These are phyloP conservation scores for Mortierella claussenii DNA, from an alignment of 192 early-diverging fungal species.

Conservation along the genomic window DNA sequence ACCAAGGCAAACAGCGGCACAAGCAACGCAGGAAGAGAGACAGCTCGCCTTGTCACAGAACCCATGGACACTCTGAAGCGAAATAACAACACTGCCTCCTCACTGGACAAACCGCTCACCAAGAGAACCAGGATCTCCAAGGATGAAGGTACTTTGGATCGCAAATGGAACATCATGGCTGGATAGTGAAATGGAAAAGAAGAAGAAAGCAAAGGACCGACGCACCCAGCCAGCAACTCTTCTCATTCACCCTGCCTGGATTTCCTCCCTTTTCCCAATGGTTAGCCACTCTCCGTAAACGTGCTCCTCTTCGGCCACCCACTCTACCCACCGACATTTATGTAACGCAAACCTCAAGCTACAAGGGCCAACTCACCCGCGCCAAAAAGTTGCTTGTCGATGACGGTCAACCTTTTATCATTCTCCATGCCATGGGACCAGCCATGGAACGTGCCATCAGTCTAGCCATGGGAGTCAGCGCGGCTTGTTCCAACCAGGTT, in stretches of 20 bases:
- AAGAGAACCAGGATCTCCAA: slow-evolving; percentile 38
- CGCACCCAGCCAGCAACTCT: too few species aligned
- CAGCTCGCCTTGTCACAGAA: too few species aligned
- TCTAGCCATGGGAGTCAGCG: slow-evolving; percentile 71
- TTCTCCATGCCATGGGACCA: slow-evolving; percentile 84
- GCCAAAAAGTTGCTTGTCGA: slow-evolving; percentile 74
- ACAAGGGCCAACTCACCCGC: slow-evolving; percentile 67
- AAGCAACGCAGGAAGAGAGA: too few species aligned
- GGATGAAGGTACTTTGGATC: slow-evolving; percentile 42
- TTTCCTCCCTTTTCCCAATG: background rate
- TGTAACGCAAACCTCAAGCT: slow-evolving; percentile 73
- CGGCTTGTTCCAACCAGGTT: slow-evolving; percentile 66
- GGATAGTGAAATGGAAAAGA: too few species aligned
- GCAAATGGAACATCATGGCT: too few species aligned
- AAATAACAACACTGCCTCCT: background rate
- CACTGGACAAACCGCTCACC: slow-evolving; percentile 20
- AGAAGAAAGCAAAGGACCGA: too few species aligned
- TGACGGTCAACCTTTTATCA: slow-evolving; percentile 68
- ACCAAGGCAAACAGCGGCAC: too few species aligned
- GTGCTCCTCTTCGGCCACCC: slow-evolving; percentile 70
- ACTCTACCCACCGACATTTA: slow-evolving; percentile 82
- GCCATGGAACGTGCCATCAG: slow-evolving; percentile 74
- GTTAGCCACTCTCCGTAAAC: slow-evolving; percentile 62
- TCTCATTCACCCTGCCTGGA: background rate
- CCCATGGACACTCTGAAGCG: background rate